Evolutionary conservation across 1,139 yeast genomes (phyloP).

Genomic region (Kurtzmaniella quercitrusa): DNA sequence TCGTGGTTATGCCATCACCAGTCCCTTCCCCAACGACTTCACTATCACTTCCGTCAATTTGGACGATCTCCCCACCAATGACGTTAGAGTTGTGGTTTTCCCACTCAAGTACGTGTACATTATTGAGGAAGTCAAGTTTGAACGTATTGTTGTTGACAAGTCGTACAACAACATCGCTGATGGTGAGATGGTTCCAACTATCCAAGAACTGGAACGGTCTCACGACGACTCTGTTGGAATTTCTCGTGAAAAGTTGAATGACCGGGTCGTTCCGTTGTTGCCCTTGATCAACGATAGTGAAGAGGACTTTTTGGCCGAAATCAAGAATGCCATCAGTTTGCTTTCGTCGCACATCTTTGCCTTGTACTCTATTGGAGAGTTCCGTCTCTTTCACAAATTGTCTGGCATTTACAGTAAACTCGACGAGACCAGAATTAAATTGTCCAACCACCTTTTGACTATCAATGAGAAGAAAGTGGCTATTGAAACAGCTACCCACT

Average conservation of each 20-base stretch:
- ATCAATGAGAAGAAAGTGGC: constrained; percentile 52
- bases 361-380: constrained; percentile 67
- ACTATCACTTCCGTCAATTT: constrained; percentile 56
- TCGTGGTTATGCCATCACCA: constrained; percentile 63
- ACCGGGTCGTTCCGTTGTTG: constrained; percentile 42
- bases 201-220: constrained; percentile 41
- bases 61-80: constrained; percentile 57
- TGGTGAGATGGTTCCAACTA: constrained; percentile 37
- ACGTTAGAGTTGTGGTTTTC: constrained; percentile 50
- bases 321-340: constrained; percentile 52
- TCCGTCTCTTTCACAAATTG: constrained; percentile 53
- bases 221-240: constrained; percentile 24
- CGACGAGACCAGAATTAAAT: constrained; percentile 59
- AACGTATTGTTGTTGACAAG: constrained; percentile 19
- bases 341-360: constrained; percentile 64
- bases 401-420: constrained; percentile 52
- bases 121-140: constrained; percentile 29
- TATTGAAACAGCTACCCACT: constrained; percentile 54
- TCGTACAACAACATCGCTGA: constrained; percentile 32
- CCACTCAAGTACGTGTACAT: constrained; percentile 52
- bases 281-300: constrained; percentile 44
- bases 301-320: constrained; percentile 50
- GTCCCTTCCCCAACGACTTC: constrained; percentile 68
- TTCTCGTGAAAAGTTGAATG: constrained; percentile 12
- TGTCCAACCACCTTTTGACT: constrained; percentile 56